phyloP scores from a whole-genome alignment of 2,329 filamentous ascomycete species.

The Incumbomyces delicatus region DNA sequence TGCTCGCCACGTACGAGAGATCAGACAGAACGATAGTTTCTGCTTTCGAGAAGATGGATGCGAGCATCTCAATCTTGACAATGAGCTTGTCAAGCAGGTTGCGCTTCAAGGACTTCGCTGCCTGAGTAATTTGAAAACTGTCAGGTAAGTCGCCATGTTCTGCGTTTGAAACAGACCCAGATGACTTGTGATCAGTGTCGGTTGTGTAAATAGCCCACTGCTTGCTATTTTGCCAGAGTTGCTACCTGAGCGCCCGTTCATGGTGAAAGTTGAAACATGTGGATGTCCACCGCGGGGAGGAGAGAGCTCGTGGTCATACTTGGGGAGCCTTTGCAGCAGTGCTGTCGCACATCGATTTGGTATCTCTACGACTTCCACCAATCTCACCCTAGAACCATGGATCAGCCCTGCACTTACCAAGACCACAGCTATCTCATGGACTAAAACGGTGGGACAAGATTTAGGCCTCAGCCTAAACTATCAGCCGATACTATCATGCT shows the following conservation, averaged over 20 bases:
- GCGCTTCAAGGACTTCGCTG: not conserved
- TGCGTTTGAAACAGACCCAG: not conserved
- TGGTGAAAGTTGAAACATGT: not conserved
- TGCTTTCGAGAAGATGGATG: not conserved
- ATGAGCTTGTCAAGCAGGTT: slow-evolving; percentile 1
- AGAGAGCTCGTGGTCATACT: not conserved
- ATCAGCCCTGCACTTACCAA: not conserved
- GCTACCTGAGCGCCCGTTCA: not conserved
- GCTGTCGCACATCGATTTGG: not conserved
- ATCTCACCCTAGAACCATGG: not conserved
- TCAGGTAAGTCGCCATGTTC: not conserved
- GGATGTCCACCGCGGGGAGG: not conserved
- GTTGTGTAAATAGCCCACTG: slow-evolving; percentile 3
- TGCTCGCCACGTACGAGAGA: slow-evolving; percentile 10
- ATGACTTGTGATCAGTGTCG: slow-evolving; percentile 1
- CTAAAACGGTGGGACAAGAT: not conserved
- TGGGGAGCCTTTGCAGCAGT: not conserved
- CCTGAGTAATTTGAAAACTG: not conserved
- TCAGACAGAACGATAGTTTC: not conserved
- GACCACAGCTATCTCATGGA: not conserved
- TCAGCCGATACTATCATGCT: not conserved
- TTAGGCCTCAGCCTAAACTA: not conserved
- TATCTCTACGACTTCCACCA: not conserved
- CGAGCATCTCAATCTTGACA: slow-evolving; percentile 1
- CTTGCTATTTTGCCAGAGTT: not conserved